Evolutionary conservation across 2,329 filamentous ascomycete species (phyloP).

Genomic region (Aphanoascus verrucosus): DNA sequence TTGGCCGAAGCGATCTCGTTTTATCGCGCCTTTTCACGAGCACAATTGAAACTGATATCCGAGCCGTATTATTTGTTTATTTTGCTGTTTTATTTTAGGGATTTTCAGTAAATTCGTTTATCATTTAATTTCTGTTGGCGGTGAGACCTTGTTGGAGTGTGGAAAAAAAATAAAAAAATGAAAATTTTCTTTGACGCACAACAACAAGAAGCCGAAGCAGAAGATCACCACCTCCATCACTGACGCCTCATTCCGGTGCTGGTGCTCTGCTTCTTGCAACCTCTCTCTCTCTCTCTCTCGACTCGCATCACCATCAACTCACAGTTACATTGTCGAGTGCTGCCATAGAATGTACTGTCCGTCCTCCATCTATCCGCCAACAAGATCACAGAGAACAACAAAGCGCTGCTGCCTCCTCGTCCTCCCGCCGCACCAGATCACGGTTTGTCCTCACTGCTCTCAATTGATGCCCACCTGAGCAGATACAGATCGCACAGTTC

Average conservation of each 20-base stretch:
- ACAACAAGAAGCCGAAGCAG: background rate
- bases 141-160: slow-evolving; percentile 6
- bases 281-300: background rate
- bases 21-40: background rate
- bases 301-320: background rate
- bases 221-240: slow-evolving; percentile 4
- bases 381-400: slow-evolving; percentile 9
- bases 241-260: slow-evolving; percentile 6
- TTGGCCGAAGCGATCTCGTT: background rate
- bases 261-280: background rate
- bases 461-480: slow-evolving; percentile 8
- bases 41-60: background rate
- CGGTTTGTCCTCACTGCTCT: slow-evolving; percentile 1
- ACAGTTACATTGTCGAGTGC: background rate
- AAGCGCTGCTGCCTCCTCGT: slow-evolving; percentile 1
- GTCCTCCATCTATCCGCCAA: slow-evolving; percentile 4
- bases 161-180: background rate
- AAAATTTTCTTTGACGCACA: slow-evolving; percentile 3
- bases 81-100: background rate
- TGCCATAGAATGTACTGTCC: slow-evolving; percentile 12
- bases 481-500: background rate
- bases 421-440: background rate
- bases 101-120: background rate
- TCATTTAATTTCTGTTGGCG: slow-evolving; percentile 1
- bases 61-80: background rate